Evolutionary conservation across 2,329 filamentous ascomycete species (phyloP).

Genomic region (Cladosporium sp.): DNA sequence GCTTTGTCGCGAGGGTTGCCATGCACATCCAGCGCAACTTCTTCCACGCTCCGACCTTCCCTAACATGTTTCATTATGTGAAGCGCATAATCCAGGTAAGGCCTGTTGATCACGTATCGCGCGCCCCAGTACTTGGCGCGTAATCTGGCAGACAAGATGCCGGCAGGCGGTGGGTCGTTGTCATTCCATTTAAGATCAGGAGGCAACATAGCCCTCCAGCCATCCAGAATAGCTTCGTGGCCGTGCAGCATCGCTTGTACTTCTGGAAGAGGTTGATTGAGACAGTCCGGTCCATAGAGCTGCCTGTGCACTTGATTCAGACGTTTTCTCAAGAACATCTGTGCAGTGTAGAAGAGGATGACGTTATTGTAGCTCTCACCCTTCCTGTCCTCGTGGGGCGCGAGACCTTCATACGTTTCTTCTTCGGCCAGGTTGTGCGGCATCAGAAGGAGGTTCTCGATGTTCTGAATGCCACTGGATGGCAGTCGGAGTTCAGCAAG

Average conservation of each 20-base stretch:
- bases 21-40: conserved; percentile 27
- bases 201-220: conserved; percentile 52
- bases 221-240: conserved; percentile 39
- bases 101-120: conserved; percentile 81
- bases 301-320: conserved; percentile 54
- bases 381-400: conserved; percentile 19
- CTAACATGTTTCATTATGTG: conserved; percentile 41
- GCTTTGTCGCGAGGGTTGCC: conserved; percentile 28
- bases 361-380: conserved; percentile 33
- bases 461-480: conserved; percentile 55
- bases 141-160: conserved; percentile 78
- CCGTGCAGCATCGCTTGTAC: conserved; percentile 28
- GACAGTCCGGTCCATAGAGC: conserved; percentile 43
- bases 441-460: conserved; percentile 61
- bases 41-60: conserved; percentile 20
- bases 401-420: conserved; percentile 22
- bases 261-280: conserved; percentile 18
- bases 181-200: conserved; percentile 59
- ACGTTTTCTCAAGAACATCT: conserved; percentile 56
- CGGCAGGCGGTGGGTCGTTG: conserved; percentile 63
- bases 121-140: conserved; percentile 95
- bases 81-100: conserved; percentile 62
- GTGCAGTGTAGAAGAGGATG: conserved; percentile 58
- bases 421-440: conserved; percentile 53
- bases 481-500: conserved; percentile 73